These are phyloP conservation scores for Setaria italica DNA, from an alignment of 202 grass and related monocot genomes.

Conservation along the genomic window DNA sequence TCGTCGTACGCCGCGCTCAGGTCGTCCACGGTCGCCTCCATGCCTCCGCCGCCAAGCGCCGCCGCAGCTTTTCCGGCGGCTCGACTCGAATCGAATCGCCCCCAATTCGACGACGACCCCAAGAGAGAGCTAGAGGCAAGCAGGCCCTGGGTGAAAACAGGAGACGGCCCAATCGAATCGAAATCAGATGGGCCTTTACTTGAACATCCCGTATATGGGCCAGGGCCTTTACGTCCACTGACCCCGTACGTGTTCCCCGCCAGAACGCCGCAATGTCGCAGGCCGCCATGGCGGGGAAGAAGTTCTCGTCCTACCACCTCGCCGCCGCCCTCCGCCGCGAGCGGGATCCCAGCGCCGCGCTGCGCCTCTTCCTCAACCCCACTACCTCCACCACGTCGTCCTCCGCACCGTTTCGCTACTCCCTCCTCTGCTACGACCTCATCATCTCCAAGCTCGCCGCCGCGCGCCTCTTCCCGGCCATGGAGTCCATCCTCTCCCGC, in stretches of 20 bases:
- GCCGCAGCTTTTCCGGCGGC: not conserved
- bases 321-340: constrained; percentile 66
- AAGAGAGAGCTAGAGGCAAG: not conserved
- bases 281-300: constrained; percentile 32
- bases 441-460: constrained; percentile 63
- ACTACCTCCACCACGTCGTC: not conserved
- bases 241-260: not conserved
- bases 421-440: constrained; percentile 57
- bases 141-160: not conserved
- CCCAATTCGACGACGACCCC: not conserved
- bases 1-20: constrained; percentile 79
- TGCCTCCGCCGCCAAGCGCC: constrained; percentile 30
- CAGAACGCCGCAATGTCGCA: not conserved
- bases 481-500: constrained; percentile 60
- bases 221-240: not conserved
- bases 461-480: constrained; percentile 63
- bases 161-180: not conserved
- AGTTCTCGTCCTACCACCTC: constrained; percentile 67
- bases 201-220: not conserved
- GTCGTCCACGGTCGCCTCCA: constrained; percentile 77
- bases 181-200: not conserved
- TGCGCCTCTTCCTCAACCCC: constrained; percentile 55
- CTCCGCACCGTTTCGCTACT: constrained; percentile 50
- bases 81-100: not conserved
- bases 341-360: constrained; percentile 55